A percentile compares a stretch with the other conserved stretches of the same genome.
phyloP scores from a whole-genome alignment of 176 grass and related monocot species.

The Ensete glaucum region DNA sequence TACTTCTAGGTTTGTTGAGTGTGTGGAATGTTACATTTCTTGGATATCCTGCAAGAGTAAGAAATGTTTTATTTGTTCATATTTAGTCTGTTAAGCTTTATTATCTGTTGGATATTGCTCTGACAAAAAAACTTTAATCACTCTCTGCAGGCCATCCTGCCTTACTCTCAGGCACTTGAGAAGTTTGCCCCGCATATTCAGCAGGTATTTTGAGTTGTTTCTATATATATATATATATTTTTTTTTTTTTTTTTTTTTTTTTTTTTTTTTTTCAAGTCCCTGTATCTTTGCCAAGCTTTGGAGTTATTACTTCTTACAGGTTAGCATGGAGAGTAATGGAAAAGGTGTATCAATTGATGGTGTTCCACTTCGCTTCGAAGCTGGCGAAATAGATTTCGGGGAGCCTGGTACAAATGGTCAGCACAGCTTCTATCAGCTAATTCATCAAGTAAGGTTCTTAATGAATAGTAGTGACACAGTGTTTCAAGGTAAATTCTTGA shows the following conservation, averaged over 20 bases:
- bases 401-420: conserved; percentile 99
- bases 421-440: conserved; percentile 99
- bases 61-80: conserved; percentile 3
- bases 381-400: conserved; percentile 99
- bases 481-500: no score
- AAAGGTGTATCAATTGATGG: conserved; percentile 97
- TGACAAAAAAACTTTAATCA: conserved; percentile 10
- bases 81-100: neutral
- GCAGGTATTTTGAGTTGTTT: conserved; percentile 54
- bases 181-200: conserved; percentile 97
- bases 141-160: conserved; percentile 67
- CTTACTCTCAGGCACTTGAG: conserved; percentile 90
- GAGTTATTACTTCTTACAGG: conserved; percentile 29
- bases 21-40: conserved; percentile 99
- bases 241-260: no score
- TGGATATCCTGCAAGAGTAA: conserved; percentile 84
- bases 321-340: conserved; percentile 99
- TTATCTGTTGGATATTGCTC: neutral
- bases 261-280: neutral
- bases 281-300: neutral
- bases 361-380: conserved; percentile 48
- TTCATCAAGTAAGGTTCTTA: conserved; percentile 68
- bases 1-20: conserved; percentile 91
- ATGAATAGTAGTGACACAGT: neutral
- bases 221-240: neutral